phyloP scores from a whole-genome alignment of 2,329 filamentous ascomycete species.

The Penicillium decumbens region DNA sequence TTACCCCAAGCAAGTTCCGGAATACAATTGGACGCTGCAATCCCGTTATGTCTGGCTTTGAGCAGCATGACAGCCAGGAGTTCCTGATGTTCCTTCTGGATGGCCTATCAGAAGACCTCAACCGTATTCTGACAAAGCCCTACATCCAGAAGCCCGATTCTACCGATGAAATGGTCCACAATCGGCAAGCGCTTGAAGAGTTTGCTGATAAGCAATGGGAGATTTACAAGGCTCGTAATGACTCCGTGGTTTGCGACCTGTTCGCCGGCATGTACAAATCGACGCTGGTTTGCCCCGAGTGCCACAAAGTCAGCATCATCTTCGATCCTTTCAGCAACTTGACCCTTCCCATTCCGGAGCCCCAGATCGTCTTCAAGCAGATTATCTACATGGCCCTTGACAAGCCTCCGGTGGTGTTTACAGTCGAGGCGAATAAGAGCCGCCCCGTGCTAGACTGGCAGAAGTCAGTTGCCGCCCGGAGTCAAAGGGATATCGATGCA shows the following conservation, averaged over 20 bases:
- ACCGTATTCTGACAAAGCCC: slow-evolving; percentile 88
- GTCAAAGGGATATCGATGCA: slow-evolving; percentile 48
- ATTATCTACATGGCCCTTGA: slow-evolving; percentile 75
- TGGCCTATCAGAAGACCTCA: slow-evolving; percentile 90
- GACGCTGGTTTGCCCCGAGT: slow-evolving; percentile 84
- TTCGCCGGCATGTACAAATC: slow-evolving; percentile 99
- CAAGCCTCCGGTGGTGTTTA: slow-evolving; percentile 64
- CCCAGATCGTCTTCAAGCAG: slow-evolving; percentile 71
- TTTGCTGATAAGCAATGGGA: slow-evolving; percentile 88
- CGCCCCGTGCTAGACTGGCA: slow-evolving; percentile 54
- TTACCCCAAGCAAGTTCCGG: slow-evolving; percentile 79
- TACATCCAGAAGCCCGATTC: slow-evolving; percentile 98
- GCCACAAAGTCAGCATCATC: slow-evolving; percentile 93
- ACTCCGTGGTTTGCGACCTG: slow-evolving; percentile 90
- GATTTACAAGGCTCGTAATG: slow-evolving; percentile 86
- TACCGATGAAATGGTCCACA: slow-evolving; percentile 87
- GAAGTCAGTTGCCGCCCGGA: slow-evolving; percentile 48
- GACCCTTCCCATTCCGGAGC: slow-evolving; percentile 82
- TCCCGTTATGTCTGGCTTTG: slow-evolving; percentile 85
- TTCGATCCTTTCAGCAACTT: slow-evolving; percentile 97
- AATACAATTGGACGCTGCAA: slow-evolving; percentile 73
- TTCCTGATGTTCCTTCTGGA: slow-evolving; percentile 94
- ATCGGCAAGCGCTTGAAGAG: slow-evolving; percentile 71
- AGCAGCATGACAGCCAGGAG: slow-evolving; percentile 95
- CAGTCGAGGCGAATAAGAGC: slow-evolving; percentile 69